phyloP scores from a whole-genome alignment of 148 eudicot genomes.

The Chenopodium quinoa region DNA sequence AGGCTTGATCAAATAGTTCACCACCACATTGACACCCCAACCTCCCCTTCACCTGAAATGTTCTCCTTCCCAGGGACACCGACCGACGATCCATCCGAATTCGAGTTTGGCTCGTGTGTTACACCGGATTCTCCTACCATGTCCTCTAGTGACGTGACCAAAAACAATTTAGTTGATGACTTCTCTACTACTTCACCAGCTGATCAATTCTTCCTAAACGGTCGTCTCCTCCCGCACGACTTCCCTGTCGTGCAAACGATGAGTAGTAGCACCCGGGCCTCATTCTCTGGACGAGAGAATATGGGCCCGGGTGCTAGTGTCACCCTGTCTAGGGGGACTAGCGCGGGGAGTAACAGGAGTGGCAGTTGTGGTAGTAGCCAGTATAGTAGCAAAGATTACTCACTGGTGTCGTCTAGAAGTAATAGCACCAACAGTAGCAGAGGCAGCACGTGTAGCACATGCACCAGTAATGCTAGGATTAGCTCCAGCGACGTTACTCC shows the following conservation, averaged over 20 bases:
- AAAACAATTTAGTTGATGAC: not conserved
- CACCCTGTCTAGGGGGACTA: constrained; percentile 41
- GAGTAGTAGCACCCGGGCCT: constrained; percentile 11
- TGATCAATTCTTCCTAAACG: constrained; percentile 72
- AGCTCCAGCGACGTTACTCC: constrained; percentile 41
- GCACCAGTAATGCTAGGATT: constrained; percentile 39
- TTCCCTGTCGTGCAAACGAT: constrained; percentile 37
- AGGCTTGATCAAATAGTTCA: not conserved
- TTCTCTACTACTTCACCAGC: constrained; percentile 61
- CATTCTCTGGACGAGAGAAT: constrained; percentile 27
- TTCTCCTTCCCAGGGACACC: constrained; percentile 38
- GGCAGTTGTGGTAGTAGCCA: constrained; percentile 39
- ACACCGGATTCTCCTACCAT: constrained; percentile 29
- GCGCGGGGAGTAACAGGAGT: constrained; percentile 45
- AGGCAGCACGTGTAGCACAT: constrained; percentile 43
- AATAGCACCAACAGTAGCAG: not conserved
- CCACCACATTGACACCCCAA: constrained; percentile 3
- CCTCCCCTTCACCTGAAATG: constrained; percentile 43
- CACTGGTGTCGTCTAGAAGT: not conserved
- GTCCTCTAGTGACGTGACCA: not conserved
- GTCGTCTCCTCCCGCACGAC: constrained; percentile 66
- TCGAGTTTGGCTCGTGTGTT: constrained; percentile 47
- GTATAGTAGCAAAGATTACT: not conserved
- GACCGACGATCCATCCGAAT: constrained; percentile 30
- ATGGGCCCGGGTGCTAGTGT: not conserved